Percentiles rank a stretch among this genome's conserved stretches.
phyloP scores from a whole-genome alignment of 1,139 yeast genomes.

The Maudiozyma humilis region DNA sequence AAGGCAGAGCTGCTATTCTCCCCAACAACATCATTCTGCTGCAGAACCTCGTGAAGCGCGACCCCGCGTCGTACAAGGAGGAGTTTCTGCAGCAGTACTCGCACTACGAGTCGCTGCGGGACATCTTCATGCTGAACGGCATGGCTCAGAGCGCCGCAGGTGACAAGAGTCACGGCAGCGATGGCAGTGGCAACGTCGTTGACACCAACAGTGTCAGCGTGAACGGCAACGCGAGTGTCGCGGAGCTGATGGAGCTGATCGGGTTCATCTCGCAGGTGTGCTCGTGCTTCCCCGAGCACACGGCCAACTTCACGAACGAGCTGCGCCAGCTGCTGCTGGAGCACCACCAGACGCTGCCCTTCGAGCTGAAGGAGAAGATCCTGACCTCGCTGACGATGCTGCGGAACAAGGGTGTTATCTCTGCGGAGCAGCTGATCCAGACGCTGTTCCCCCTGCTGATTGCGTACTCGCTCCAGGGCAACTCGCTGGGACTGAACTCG shows the following conservation, averaged over 20 bases:
- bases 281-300: conserved; percentile 80
- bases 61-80: conserved; percentile 87
- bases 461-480: conserved; percentile 42
- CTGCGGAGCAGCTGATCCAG: conserved; percentile 73
- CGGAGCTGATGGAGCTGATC: conserved; percentile 73
- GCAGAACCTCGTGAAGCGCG: conserved; percentile 87
- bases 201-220: conserved; percentile 11
- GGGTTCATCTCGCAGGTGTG: conserved; percentile 92
- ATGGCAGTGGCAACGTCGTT: conserved; percentile 17
- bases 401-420: conserved; percentile 75
- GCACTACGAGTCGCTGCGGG: conserved; percentile 85
- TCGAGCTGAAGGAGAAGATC: conserved; percentile 82
- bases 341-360: conserved; percentile 74
- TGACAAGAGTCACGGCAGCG: conserved; percentile 3
- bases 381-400: conserved; percentile 84
- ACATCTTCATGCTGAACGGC: conserved; percentile 52
- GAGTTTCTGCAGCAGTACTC: conserved; percentile 88
- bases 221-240: conserved; percentile 37
- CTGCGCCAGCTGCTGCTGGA: conserved; percentile 56
- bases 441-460: conserved; percentile 75
- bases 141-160: conserved; percentile 9
- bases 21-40: conserved; percentile 86
- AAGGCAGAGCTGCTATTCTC: conserved; percentile 82
- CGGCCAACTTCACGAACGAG: conserved; percentile 76
- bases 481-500: conserved; percentile 41